Evolutionary conservation across 768 basidiomycete genomes (phyloP).

Genomic region (Tulasnella sp.): DNA sequence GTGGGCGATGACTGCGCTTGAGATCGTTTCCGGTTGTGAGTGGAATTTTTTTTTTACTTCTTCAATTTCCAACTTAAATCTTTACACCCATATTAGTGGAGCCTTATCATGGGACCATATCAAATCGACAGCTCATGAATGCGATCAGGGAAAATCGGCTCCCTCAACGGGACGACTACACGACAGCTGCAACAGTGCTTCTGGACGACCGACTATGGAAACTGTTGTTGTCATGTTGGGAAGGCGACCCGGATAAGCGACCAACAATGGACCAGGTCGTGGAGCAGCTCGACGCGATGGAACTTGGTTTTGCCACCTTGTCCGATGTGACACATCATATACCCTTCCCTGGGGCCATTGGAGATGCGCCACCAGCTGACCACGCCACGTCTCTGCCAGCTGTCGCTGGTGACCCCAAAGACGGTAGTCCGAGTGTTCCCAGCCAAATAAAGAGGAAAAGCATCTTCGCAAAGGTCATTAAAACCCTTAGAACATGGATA

Average conservation of each 20-base stretch:
- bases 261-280: not conserved
- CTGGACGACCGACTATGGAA: not conserved
- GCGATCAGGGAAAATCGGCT: not conserved
- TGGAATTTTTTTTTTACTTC: not conserved
- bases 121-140: not conserved
- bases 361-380: no score
- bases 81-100: not conserved
- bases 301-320: conserved; percentile 3
- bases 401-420: no score
- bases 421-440: no score
- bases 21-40: not conserved
- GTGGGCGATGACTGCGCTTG: not conserved
- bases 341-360: no score
- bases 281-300: conserved; percentile 18
- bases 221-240: not conserved
- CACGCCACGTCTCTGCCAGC: no score
- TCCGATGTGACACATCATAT: no score
- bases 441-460: no score
- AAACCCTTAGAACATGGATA: no score
- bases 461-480: no score
- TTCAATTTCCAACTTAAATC: not conserved
- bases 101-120: not conserved
- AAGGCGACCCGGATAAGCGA: not conserved
- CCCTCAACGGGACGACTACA: not conserved
- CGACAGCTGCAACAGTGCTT: not conserved